phyloP scores from a whole-genome alignment of 2,329 filamentous ascomycete genomes.

The Apiospora kogelbergensis region DNA sequence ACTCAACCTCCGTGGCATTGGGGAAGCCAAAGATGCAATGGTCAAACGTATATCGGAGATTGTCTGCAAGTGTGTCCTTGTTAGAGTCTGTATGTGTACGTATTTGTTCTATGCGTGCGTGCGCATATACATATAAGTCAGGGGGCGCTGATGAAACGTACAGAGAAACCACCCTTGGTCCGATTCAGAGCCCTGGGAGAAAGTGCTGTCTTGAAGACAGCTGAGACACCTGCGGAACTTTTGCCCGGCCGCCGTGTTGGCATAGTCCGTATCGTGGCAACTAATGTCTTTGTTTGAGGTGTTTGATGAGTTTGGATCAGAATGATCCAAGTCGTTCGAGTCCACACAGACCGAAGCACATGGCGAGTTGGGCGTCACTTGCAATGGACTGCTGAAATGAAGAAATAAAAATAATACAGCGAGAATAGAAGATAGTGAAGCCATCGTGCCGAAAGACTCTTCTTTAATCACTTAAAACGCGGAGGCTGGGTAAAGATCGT shows the following conservation, averaged over 20 bases:
- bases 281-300: conserved; percentile 46
- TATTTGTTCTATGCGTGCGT: not conserved
- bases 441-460: conserved; percentile 26
- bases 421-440: conserved; percentile 25
- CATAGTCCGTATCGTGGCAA: conserved; percentile 47
- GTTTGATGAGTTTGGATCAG: conserved; percentile 46
- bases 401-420: conserved; percentile 17
- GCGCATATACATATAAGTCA: not conserved
- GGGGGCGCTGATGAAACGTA: conserved; percentile 33
- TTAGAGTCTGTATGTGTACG: not conserved
- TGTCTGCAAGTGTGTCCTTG: conserved; percentile 40
- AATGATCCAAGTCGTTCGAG: conserved; percentile 37
- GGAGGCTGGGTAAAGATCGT: not conserved
- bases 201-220: conserved; percentile 54
- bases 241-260: conserved; percentile 36
- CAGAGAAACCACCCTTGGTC: conserved; percentile 58
- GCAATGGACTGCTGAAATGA: conserved; percentile 33
- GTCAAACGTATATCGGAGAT: conserved; percentile 51
- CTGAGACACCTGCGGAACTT: conserved; percentile 51
- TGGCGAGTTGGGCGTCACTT: conserved; percentile 54
- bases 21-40: conserved; percentile 54
- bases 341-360: conserved; percentile 52
- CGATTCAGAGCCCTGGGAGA: conserved; percentile 45
- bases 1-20: conserved; percentile 43
- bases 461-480: not conserved